Evolutionary conservation across 148 eudicot genomes (phyloP).

Genomic region (Fagopyrum esculentum): DNA sequence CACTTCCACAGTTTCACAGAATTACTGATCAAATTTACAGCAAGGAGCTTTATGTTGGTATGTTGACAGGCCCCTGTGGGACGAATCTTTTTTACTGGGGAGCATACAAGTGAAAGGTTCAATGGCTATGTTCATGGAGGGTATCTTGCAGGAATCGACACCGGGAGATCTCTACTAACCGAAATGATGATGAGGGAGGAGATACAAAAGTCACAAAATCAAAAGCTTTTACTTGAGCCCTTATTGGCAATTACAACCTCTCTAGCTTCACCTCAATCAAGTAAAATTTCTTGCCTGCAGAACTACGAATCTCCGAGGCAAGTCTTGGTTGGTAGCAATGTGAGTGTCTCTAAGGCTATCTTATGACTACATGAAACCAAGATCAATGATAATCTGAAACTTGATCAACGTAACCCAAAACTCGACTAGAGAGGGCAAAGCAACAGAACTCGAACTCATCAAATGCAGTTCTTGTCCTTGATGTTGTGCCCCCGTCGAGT

Average conservation of each 20-base stretch:
- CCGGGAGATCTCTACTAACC: slow-evolving; percentile 49
- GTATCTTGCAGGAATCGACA: slow-evolving; percentile 78
- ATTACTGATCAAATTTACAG: not conserved
- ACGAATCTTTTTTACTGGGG: slow-evolving; percentile 72
- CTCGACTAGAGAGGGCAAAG: not conserved
- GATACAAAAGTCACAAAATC: slow-evolving; percentile 20
- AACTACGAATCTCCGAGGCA: slow-evolving; percentile 57
- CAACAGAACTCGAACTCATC: not conserved
- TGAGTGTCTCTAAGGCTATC: slow-evolving; percentile 57
- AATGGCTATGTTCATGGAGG: slow-evolving; percentile 90
- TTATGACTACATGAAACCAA: slow-evolving; percentile 51
- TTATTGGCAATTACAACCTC: slow-evolving; percentile 46
- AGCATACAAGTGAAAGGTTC: slow-evolving; percentile 85
- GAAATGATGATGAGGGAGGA: slow-evolving; percentile 44
- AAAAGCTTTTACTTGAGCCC: slow-evolving; percentile 47
- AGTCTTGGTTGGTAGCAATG: slow-evolving; percentile 49
- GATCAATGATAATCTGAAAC: not conserved
- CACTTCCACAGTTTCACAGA: not conserved
- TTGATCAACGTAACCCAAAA: not conserved
- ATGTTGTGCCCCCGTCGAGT: not conserved
- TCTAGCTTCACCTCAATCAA: slow-evolving; percentile 33
- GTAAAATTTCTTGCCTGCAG: slow-evolving; percentile 37
- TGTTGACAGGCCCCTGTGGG: slow-evolving; percentile 61
- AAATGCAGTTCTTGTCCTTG: not conserved
- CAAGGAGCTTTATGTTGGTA: not conserved